Conservation (phyloP, 2,329 filamentous ascomycete species). For the Rutstroemia sp. region DNA sequence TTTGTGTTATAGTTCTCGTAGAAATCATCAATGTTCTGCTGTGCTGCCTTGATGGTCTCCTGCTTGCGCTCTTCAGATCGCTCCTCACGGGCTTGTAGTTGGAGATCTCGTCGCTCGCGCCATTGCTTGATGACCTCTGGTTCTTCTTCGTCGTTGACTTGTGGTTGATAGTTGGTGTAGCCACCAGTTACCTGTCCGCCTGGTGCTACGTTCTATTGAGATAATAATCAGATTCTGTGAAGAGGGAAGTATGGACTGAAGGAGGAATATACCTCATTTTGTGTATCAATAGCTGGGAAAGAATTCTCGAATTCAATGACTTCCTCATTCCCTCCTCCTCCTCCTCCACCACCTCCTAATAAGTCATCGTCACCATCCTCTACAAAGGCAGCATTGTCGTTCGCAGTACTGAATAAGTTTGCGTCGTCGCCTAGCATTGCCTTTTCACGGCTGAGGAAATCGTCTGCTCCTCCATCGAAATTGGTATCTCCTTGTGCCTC, state of each 20-base stretch:
- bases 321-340: constrained; percentile 30
- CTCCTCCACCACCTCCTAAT: constrained; percentile 55
- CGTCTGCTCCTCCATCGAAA: constrained; percentile 53
- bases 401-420: constrained; percentile 73
- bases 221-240: not conserved
- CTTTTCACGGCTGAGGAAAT: constrained; percentile 89
- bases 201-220: constrained; percentile 57
- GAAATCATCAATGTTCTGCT: constrained; percentile 95
- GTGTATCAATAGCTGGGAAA: constrained; percentile 69
- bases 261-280: constrained; percentile 54
- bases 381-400: constrained; percentile 59
- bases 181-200: constrained; percentile 75
- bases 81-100: constrained; percentile 76
- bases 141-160: constrained; percentile 64
- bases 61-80: constrained; percentile 75
- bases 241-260: not conserved
- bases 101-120: constrained; percentile 81
- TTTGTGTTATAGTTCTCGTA: constrained; percentile 99
- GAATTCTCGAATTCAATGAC: constrained; percentile 68
- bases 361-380: constrained; percentile 65
- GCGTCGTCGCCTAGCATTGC: constrained; percentile 87
- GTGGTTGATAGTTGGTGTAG: constrained; percentile 22
- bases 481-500: constrained; percentile 43
- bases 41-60: constrained; percentile 81
- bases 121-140: constrained; percentile 85